These are phyloP conservation scores for Penicillium verrucosum DNA, from an alignment of 2,329 filamentous ascomycete species.

Conservation along the genomic window DNA sequence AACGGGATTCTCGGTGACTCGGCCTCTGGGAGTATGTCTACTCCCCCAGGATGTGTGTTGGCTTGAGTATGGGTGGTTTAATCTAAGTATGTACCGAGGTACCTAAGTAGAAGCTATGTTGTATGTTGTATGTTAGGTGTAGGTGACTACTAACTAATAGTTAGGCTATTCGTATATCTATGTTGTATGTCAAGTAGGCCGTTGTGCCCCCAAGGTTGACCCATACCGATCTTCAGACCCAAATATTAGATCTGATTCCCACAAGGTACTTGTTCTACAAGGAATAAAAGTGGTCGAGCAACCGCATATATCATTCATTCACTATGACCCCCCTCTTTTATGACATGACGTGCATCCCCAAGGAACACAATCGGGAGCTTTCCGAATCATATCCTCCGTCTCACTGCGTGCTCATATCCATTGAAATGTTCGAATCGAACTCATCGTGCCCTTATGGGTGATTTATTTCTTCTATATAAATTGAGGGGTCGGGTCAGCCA, in stretches of 20 bases:
- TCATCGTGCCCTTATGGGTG: neutral
- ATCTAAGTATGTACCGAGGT: neutral
- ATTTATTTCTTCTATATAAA: constrained; percentile 22
- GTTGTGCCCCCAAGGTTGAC: constrained; percentile 10
- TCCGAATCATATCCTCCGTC: neutral
- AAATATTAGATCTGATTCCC: constrained; percentile 18
- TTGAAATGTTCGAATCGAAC: neutral
- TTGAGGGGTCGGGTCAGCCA: constrained; percentile 5
- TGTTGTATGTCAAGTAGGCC: neutral
- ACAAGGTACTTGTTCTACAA: constrained; percentile 22
- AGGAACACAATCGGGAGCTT: neutral
- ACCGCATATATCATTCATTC: constrained; percentile 7
- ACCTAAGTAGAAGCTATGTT: neutral
- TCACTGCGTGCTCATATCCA: neutral
- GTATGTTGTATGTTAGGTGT: neutral
- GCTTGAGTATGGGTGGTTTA: too few species aligned
- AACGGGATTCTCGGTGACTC: neutral
- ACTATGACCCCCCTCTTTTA: constrained; percentile 1
- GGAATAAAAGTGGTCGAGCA: constrained; percentile 17
- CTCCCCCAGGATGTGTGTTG: neutral
- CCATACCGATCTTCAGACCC: constrained; percentile 10
- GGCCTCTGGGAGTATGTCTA: neutral
- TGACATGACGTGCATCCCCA: constrained; percentile 4
- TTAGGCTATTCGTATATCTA: neutral
- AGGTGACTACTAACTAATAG: neutral